Evolutionary conservation across 441 rosid genomes (phyloP), one percentile per base, ranked within the genome.

Genomic region (Raphanus hybrid): DNA sequence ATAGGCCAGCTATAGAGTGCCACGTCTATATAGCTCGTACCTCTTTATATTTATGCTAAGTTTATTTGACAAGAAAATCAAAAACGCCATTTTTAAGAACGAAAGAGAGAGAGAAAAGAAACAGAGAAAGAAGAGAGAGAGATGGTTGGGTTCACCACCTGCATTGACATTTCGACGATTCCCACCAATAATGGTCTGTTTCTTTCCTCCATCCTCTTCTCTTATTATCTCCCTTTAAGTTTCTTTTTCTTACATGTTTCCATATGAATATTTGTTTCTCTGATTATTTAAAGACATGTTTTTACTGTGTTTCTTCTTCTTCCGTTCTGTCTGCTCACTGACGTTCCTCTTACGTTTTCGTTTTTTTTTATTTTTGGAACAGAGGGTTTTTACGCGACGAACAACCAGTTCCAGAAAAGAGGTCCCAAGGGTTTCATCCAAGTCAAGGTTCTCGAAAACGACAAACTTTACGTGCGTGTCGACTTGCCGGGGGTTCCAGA

Each of bases 401-500:
- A 70, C 70, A 76, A 76, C n/a, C 75, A 63, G 70, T 76, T 70
- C 8, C 70, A 70, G 43, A 70, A 27, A 41, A 0, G 57, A 2
- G 70, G 75, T 63, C 74, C 74, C 6, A 69, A 76, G 64, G 71
- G 75, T 54, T 76, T 77, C 75, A 55, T 77, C 45, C 10, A 77
- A 43, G 55, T 77, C 59, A 77, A 77, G 71, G 58, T 64, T 15
- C 64, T 77, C 1, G 52, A 64, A 9, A 41, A 77, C 37, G 74
- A 63, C 65, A 16, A 77, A 0, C 70, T 77, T 3, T 77, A 77
- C 18, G 75, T 64, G 0, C 57, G 75, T 1, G 70, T 70, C 18
- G 80, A 76, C 75, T 62, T 76, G 65, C 80, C 80, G 0, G 80
- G 75, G 0, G 75, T 69, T 39, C 75, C 75, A 7, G 60, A 70